These are phyloP conservation scores for Cytospora piceicola DNA, from an alignment of 2,329 filamentous ascomycete genomes.

Conservation along the genomic window DNA sequence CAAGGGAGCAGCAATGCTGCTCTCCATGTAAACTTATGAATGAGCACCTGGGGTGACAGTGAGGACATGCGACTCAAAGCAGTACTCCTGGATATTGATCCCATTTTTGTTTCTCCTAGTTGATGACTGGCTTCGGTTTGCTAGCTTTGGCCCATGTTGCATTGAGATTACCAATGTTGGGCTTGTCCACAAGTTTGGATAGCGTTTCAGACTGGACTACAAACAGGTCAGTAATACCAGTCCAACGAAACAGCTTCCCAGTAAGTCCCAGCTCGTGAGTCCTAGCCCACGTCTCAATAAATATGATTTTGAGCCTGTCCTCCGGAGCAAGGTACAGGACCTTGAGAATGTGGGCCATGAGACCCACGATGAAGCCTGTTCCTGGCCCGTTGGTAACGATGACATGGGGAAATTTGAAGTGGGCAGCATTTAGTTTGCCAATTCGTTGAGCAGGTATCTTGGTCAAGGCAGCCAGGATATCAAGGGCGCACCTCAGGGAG, in stretches of 20 bases:
- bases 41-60: not conserved
- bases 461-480: conserved; percentile 61
- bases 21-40: not conserved
- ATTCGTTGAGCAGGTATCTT: conserved; percentile 34
- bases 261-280: conserved; percentile 83
- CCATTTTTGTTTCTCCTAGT: not conserved
- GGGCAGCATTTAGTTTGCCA: conserved; percentile 22
- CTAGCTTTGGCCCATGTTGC: conserved; percentile 12
- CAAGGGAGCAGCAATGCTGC: not conserved
- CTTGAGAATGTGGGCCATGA: conserved; percentile 54
- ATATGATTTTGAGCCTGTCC: conserved; percentile 72
- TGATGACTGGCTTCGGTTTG: not conserved
- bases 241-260: conserved; percentile 71
- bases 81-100: not conserved
- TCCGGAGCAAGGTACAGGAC: conserved; percentile 49
- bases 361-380: conserved; percentile 76
- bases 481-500: conserved; percentile 65
- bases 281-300: conserved; percentile 91
- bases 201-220: conserved; percentile 80
- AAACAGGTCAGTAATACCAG: conserved; percentile 72
- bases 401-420: conserved; percentile 65
- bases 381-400: conserved; percentile 89
- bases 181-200: conserved; percentile 49
- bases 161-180: conserved; percentile 36
- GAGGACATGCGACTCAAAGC: not conserved